Percentiles rank a stretch among this genome's conserved stretches.
Evolutionary conservation across 2,329 filamentous ascomycete genomes (phyloP).

Genomic region (Neofusicoccum kwambonambiense): DNA sequence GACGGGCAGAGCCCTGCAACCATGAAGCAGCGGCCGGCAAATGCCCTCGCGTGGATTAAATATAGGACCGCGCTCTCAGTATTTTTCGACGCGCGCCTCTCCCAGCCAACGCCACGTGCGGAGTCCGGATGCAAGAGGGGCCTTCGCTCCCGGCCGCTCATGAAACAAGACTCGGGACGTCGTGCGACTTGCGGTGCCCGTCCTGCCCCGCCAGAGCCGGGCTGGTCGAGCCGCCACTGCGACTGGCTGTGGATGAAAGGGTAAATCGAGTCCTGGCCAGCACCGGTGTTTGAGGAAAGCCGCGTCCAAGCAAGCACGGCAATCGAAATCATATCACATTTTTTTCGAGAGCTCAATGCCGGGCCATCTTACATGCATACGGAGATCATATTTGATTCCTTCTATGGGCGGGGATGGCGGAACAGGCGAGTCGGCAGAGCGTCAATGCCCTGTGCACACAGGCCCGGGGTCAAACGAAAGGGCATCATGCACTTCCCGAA

Average conservation of each 20-base stretch:
- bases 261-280: background rate
- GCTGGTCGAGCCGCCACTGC: background rate
- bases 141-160: background rate
- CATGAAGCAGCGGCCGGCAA: background rate
- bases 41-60: background rate
- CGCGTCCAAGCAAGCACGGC: background rate
- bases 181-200: background rate
- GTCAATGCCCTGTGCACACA: background rate
- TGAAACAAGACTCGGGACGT: background rate
- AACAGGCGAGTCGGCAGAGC: background rate
- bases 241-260: background rate
- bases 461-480: too few species aligned
- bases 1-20: background rate
- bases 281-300: background rate
- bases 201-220: background rate
- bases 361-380: conserved; percentile 7
- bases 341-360: background rate
- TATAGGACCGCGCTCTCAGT: background rate
- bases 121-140: background rate
- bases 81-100: too few species aligned
- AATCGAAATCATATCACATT: background rate
- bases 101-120: background rate
- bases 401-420: background rate
- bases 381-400: background rate
- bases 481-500: background rate